These are phyloP conservation scores for Pulchroboletus neoregius DNA, from an alignment of 1,284 basidiomycete species.

Conservation along the genomic window DNA sequence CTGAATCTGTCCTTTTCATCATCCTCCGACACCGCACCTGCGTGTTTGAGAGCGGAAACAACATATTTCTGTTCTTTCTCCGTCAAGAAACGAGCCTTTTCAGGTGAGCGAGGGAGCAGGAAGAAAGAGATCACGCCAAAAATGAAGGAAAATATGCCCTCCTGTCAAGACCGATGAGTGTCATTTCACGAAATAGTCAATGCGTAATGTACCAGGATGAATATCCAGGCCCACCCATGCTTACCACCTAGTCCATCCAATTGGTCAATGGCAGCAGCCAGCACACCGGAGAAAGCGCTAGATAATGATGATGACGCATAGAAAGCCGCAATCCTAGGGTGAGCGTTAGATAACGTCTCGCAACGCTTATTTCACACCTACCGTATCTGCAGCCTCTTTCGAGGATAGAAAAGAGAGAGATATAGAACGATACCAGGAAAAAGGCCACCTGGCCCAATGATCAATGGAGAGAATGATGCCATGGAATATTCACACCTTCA, in stretches of 20 bases:
- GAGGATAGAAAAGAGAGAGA: slow-evolving; percentile 55
- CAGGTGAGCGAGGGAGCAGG: slow-evolving; percentile 48
- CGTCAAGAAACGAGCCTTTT: slow-evolving; percentile 41
- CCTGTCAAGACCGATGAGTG: slow-evolving; percentile 28
- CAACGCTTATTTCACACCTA: slow-evolving; percentile 21
- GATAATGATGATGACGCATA: slow-evolving; percentile 55
- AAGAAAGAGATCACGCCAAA: slow-evolving; percentile 48
- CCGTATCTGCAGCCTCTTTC: slow-evolving; percentile 54
- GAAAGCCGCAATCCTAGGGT: slow-evolving; percentile 45
- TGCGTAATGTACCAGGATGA: slow-evolving; percentile 43
- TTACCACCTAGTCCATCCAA: slow-evolving; percentile 48
- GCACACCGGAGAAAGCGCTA: slow-evolving; percentile 59
- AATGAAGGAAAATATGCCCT: slow-evolving; percentile 48
- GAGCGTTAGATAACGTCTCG: background rate
- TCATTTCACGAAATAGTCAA: background rate
- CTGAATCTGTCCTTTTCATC: slow-evolving; percentile 33
- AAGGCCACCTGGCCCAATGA: slow-evolving; percentile 43
- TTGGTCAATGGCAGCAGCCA: slow-evolving; percentile 55
- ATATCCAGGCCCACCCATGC: slow-evolving; percentile 64
- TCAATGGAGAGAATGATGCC: slow-evolving; percentile 38
- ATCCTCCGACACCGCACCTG: slow-evolving; percentile 35
- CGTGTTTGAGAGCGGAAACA: slow-evolving; percentile 26
- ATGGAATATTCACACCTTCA: slow-evolving; percentile 44
- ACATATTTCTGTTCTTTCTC: slow-evolving; percentile 40
- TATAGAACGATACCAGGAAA: slow-evolving; percentile 58